Conservation (phyloP, 352 stramenopile species). For the Pythium aristosporum region DNA sequence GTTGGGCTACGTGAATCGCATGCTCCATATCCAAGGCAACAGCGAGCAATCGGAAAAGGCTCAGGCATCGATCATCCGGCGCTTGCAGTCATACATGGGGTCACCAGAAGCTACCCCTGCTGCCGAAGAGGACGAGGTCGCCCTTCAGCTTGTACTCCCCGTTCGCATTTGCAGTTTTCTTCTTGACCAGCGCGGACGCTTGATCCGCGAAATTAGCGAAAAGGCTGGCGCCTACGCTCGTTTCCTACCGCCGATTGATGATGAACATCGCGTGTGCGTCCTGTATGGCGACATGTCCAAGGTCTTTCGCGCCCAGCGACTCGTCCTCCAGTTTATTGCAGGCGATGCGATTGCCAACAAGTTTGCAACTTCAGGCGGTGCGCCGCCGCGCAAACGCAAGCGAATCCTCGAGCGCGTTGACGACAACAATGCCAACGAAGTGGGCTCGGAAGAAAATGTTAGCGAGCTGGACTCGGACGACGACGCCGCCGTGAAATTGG, state of each 20-base stretch:
- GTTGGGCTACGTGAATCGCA: slow-evolving; percentile 58
- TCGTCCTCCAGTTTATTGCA: slow-evolving; percentile 62
- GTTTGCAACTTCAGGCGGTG: slow-evolving; percentile 14
- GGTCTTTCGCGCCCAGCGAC: slow-evolving; percentile 50
- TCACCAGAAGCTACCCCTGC: neutral
- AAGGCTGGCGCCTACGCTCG: slow-evolving; percentile 51
- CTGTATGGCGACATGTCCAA: slow-evolving; percentile 49
- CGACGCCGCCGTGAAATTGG: neutral
- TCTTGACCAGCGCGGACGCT: slow-evolving; percentile 42
- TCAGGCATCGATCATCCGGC: slow-evolving; percentile 34
- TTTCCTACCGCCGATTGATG: slow-evolving; percentile 39
- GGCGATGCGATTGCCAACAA: slow-evolving; percentile 56
- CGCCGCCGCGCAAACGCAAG: slow-evolving; percentile 38
- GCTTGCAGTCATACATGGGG: slow-evolving; percentile 30
- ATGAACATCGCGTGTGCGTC: slow-evolving; percentile 50
- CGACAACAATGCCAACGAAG: neutral
- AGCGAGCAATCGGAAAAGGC: slow-evolving; percentile 47
- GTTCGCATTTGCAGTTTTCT: slow-evolving; percentile 45
- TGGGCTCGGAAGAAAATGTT: neutral
- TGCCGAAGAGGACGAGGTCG: slow-evolving; percentile 42
- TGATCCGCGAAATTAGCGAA: slow-evolving; percentile 56
- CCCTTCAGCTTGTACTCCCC: slow-evolving; percentile 50
- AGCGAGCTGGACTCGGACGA: slow-evolving; percentile 4
- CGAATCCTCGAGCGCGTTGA: neutral
- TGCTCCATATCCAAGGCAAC: slow-evolving; percentile 62